phyloP scores from a whole-genome alignment of 106 monocot species.

The Dendrobium catenatum region DNA sequence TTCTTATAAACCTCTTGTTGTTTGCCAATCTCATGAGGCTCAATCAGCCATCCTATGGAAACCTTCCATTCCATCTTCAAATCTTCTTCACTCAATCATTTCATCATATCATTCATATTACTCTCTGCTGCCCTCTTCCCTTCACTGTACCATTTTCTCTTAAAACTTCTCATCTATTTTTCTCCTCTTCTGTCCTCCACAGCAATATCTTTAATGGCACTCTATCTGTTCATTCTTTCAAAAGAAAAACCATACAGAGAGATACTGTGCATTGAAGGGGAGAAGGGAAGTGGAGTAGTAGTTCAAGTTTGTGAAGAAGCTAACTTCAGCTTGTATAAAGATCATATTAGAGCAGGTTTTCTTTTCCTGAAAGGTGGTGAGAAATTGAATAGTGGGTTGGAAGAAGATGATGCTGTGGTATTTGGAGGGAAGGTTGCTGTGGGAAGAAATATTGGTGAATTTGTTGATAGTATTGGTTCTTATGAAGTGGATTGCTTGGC shows the following conservation, averaged over 20 bases:
- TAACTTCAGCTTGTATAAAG: slow-evolving; percentile 21
- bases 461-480: slow-evolving; percentile 18
- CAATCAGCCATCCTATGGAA: slow-evolving; percentile 11
- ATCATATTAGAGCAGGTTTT: slow-evolving; percentile 19
- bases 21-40: not conserved
- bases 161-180: slow-evolving; percentile 17
- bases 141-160: slow-evolving; percentile 8
- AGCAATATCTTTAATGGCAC: slow-evolving; percentile 10
- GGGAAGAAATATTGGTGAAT: slow-evolving; percentile 1
- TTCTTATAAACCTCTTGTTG: slow-evolving; percentile 8
- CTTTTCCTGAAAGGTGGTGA: slow-evolving; percentile 16
- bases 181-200: slow-evolving; percentile 31
- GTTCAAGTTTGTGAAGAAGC: slow-evolving; percentile 24
- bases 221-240: slow-evolving; percentile 20
- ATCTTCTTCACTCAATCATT: not conserved
- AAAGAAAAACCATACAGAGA: slow-evolving; percentile 17
- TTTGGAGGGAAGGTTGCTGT: slow-evolving; percentile 21
- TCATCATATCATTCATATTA: not conserved
- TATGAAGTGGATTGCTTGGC: slow-evolving; percentile 34
- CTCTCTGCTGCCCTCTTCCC: slow-evolving; percentile 2
- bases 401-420: slow-evolving; percentile 9
- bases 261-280: slow-evolving; percentile 14
- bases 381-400: not conserved
- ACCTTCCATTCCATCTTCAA: not conserved
- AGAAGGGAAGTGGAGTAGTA: slow-evolving; percentile 10